Evolutionary conservation across 2,329 filamentous ascomycete species (phyloP).

Genomic region (Penicillium sp.): DNA sequence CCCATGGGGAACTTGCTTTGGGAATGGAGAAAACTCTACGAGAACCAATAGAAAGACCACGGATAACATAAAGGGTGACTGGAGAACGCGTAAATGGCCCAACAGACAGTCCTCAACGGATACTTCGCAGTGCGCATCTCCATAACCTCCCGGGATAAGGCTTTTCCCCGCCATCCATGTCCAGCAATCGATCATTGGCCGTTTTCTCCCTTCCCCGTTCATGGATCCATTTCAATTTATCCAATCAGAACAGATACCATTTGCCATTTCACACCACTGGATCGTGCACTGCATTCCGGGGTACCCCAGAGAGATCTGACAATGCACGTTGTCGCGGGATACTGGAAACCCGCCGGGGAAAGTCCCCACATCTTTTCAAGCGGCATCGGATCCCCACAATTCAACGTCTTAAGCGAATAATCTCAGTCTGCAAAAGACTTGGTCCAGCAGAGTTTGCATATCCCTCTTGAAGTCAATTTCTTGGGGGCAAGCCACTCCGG

Average conservation of each 20-base stretch:
- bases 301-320: slow-evolving; percentile 10
- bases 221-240: slow-evolving; percentile 4
- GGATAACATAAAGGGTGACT: not conserved
- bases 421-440: not conserved
- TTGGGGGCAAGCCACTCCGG: not conserved
- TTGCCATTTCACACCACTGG: not conserved
- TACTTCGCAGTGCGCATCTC: not conserved
- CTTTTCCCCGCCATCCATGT: slow-evolving; percentile 21
- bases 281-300: slow-evolving; percentile 4
- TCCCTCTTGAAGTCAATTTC: not conserved
- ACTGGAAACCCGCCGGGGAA: not conserved
- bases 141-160: slow-evolving; percentile 15
- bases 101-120: not conserved
- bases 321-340: not conserved
- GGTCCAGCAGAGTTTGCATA: not conserved
- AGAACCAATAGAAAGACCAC: not conserved
- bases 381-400: not conserved
- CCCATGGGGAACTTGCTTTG: slow-evolving; percentile 3
- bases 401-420: not conserved
- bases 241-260: slow-evolving; percentile 8
- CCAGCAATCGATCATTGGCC: slow-evolving; percentile 7
- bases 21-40: not conserved
- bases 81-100: not conserved
- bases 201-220: not conserved
- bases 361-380: slow-evolving; percentile 1